Conservation (phyloP, 148 eudicot genomes). For the Spergularia marina region DNA sequence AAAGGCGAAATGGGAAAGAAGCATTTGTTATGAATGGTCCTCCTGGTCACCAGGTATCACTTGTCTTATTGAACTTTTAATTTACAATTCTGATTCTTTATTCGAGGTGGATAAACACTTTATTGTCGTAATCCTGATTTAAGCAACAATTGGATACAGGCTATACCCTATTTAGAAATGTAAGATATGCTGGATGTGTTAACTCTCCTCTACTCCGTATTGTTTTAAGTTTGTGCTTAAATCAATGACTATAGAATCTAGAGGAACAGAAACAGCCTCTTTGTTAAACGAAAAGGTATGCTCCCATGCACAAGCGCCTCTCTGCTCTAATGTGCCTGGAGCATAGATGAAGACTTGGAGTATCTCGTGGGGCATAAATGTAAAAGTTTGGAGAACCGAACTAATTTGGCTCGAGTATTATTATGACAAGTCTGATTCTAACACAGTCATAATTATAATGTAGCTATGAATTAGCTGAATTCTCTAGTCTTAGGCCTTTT, state of each 20-base stretch:
- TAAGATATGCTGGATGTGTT: neutral
- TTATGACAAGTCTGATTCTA: too few relatives aligned
- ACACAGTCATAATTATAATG: too few relatives aligned
- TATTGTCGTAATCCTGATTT: neutral
- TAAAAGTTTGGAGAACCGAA: too few relatives aligned
- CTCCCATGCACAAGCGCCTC: neutral
- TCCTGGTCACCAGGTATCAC: slow-evolving; percentile 83
- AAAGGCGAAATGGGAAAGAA: slow-evolving; percentile 65
- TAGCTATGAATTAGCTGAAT: too few relatives aligned
- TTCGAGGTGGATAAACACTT: neutral
- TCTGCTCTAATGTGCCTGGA: neutral
- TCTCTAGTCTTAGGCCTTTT: too few relatives aligned
- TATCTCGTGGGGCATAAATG: too few relatives aligned
- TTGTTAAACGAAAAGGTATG: neutral
- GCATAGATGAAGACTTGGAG: neutral
- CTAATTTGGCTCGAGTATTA: too few relatives aligned
- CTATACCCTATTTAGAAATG: neutral
- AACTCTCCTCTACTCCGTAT: neutral
- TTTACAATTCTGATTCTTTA: neutral
- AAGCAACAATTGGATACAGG: neutral
- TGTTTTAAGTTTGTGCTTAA: neutral
- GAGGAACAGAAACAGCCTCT: neutral
- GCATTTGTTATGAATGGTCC: slow-evolving; percentile 67
- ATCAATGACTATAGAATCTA: neutral
- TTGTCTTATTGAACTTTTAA: neutral